Base-by-base conservation (phyloP, 2,329 filamentous ascomycete genomes). In the Sporothrix mexicana region DNA sequence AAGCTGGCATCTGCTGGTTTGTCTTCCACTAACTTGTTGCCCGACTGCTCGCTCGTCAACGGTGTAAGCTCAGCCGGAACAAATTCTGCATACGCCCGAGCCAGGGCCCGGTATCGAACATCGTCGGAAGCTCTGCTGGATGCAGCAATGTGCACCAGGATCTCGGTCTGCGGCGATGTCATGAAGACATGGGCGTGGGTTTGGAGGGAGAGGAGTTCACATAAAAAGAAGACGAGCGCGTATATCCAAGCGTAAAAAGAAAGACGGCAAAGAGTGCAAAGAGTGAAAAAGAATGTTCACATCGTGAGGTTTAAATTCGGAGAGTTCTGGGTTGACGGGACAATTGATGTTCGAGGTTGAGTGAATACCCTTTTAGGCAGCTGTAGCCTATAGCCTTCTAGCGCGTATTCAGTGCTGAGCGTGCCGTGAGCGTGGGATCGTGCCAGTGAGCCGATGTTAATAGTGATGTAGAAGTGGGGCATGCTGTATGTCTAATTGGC, bases 111-210 rank as follows among this genome's bases (percentile, higher is more conserved):
- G 75, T 88, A 89, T 15, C 77, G 76, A 20, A 77, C 79, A 79
- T 90, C 87, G 75, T 88, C 85, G 12, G 77, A 76, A 25, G 82
- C 80, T 53, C 79, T 83, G 76, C 85, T 84, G 7, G 87, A 85
- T 43, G 87, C 88, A 12, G 84, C 79, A 72, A 88, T 83, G 77
- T 90, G 88, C 69, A 88, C 83, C 61, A 90, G 81, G 61, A 89
- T 86, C 79, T 90, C 87, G 69, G 84, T 81, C 73, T 84, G 80
- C n/a, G 74, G 59, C 51, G 4, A 55, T 68, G 61, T 68, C 75
- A 76, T 76, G 68, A 64, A 72, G 67, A 53, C 71, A 72, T 72
- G 49, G 51, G 17, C 17, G n/a, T 20, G 51, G 2, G n/a, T 66
- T 41, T 43, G 41, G 23, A 4, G 1, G 53, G 20, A 13, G 20